These are phyloP conservation scores for Populus nigra DNA, from an alignment of 345 rosid genomes.

Conservation along the genomic window DNA sequence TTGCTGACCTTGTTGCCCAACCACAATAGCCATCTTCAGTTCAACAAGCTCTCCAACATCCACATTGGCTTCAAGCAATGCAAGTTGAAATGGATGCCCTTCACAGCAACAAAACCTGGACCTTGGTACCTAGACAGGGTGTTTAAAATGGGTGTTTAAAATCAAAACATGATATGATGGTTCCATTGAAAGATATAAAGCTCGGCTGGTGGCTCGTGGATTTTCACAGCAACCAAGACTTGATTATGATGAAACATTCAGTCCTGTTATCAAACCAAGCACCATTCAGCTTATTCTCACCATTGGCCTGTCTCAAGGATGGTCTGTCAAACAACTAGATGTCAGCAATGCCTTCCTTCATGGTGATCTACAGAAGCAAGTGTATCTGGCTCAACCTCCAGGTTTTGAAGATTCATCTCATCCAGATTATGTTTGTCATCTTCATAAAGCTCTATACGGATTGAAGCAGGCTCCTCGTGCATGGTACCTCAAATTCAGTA, in stretches of 20 bases:
- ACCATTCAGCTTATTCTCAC: background rate
- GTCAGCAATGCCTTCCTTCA: background rate
- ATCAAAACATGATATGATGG: background rate
- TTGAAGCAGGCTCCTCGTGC: background rate
- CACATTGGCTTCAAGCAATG: background rate
- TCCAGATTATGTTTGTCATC: background rate
- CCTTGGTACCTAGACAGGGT: background rate
- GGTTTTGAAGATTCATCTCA: background rate
- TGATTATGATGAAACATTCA: background rate
- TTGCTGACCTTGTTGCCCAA: background rate
- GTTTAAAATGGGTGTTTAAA: background rate
- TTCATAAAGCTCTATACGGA: background rate
- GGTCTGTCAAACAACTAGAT: background rate
- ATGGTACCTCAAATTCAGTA: background rate
- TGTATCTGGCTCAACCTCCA: background rate
- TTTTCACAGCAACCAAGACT: background rate
- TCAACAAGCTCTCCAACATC: background rate
- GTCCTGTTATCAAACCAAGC: background rate
- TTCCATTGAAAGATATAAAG: background rate
- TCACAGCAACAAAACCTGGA: background rate
- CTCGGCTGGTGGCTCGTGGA: background rate
- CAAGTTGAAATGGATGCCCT: background rate
- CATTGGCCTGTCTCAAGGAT: background rate
- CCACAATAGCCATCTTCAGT: background rate
- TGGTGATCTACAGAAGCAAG: background rate